Percentiles rank a stretch among this genome's conserved stretches.
phyloP scores from a whole-genome alignment of 1,139 yeast species.

The Petasospora rhodanensis region DNA sequence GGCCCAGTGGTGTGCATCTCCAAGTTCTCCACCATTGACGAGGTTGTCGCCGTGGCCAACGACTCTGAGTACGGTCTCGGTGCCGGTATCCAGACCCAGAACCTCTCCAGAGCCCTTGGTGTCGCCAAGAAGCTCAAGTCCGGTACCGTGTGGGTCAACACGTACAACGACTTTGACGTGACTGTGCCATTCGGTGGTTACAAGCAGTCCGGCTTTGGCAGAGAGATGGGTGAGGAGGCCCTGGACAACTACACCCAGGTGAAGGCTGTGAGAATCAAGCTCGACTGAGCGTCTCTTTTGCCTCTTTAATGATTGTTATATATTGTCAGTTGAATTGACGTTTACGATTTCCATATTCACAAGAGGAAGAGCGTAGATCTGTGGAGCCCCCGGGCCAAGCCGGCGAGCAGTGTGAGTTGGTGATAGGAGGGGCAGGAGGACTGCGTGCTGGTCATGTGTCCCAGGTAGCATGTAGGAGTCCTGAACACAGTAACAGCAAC shows the following conservation, averaged over 20 bases:
- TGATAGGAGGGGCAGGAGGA: too few species aligned
- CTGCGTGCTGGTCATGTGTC: too few species aligned
- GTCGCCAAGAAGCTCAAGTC: constrained; percentile 69
- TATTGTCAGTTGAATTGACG: too few species aligned
- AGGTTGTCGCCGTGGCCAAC: constrained; percentile 66
- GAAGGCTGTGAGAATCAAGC: constrained; percentile 81
- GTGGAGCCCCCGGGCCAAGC: too few species aligned
- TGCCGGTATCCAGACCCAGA: constrained; percentile 76
- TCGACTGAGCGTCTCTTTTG: too few species aligned
- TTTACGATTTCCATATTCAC: too few species aligned
- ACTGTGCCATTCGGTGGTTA: constrained; percentile 81
- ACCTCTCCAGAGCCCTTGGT: constrained; percentile 54
- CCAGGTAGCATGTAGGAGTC: too few species aligned
- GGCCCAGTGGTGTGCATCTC: constrained; percentile 81
- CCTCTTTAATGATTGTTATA: too few species aligned
- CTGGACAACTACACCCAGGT: constrained; percentile 78
- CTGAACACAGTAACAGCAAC: too few species aligned
- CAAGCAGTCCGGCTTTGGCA: constrained; percentile 86
- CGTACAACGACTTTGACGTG: constrained; percentile 80
- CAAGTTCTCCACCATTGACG: constrained; percentile 70
- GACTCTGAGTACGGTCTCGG: constrained; percentile 79
- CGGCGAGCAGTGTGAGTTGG: too few species aligned
- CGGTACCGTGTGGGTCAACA: constrained; percentile 80
- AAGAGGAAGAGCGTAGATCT: too few species aligned
- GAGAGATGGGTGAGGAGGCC: constrained; percentile 88